phyloP scores from a whole-genome alignment of 148 eudicot genomes.

The Selenicereus undatus region DNA sequence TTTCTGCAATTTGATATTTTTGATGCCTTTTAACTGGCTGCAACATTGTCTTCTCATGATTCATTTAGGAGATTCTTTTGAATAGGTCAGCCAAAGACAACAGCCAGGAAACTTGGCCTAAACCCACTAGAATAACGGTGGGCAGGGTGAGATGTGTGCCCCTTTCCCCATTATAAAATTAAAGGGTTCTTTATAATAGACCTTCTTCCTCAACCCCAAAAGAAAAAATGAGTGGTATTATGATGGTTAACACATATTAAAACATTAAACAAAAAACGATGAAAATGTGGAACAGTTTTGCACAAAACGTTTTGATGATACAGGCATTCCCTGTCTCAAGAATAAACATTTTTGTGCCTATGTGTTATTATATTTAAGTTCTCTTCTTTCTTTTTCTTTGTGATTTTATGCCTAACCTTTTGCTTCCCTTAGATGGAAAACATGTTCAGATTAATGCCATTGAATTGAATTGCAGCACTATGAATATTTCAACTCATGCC shows the following conservation, averaged over 20 bases:
- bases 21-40: too few relatives aligned
- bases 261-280: background rate
- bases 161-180: too few relatives aligned
- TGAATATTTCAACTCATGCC: background rate
- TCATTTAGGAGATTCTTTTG: too few relatives aligned
- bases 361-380: background rate
- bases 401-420: slow-evolving; percentile 4
- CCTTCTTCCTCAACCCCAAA: too few relatives aligned
- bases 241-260: background rate
- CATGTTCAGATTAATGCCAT: background rate
- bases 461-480: slow-evolving; percentile 1
- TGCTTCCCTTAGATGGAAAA: background rate
- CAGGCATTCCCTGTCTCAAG: background rate
- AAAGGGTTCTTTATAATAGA: too few relatives aligned
- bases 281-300: background rate
- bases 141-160: too few relatives aligned
- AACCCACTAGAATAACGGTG: too few relatives aligned
- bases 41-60: too few relatives aligned
- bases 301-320: background rate
- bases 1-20: too few relatives aligned
- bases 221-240: background rate
- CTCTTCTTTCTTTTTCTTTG: background rate
- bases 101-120: too few relatives aligned
- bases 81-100: too few relatives aligned
- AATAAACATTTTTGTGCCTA: background rate